Evolutionary conservation across 768 basidiomycete species (phyloP), one percentile per base, ranked within the genome.

Genomic region (Coprinellus aureogranulatus): DNA sequence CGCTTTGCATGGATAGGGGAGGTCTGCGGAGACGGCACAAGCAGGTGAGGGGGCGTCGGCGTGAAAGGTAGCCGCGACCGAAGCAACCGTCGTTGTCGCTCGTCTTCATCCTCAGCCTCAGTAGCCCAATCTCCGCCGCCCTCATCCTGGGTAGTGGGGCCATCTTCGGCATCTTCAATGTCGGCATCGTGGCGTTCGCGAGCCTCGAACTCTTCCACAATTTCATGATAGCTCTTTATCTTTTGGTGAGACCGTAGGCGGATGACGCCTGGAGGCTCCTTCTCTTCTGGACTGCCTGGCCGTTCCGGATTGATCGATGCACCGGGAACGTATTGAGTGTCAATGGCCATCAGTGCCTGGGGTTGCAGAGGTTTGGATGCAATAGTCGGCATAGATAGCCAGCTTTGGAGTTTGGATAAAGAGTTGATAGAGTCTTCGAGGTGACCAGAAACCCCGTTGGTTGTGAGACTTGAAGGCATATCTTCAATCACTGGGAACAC

Each of bases 401-500:
- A 80, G 0, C 77, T 75, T 18, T 83, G 81, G 45, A 86, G 72
- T 46, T 77, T 77, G 4, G 79, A 79, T 14, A 86, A 67, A 0
- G 85, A 81, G 4, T 79, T 71, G 46, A 81, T 76, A 0, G 82
- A 78, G 62, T 77, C 75, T 22, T 56, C 28, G 48, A 58, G n/a
- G 31, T 50, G 23, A 50, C 25, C 14, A 14, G 34, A 14, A 6
- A 6, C 25, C 53, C 52, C 41, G 34, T 42, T 8, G 34, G 41
- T 27, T 42, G 23, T 20, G 46, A 47, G 16, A 54, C 20, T 55
- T 12, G 48, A 30, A 31, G 53, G 52, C 14, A 31, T 30, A 56
- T 66, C 63, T 20, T 79, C 72, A 34, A 88, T 64, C 2, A 89
- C 55, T 0, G 92, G 92, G 62, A 96, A 96, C 18, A 94, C 88